Base-by-base conservation (phyloP, 106 monocot species). In the Dendrobium nobile region DNA sequence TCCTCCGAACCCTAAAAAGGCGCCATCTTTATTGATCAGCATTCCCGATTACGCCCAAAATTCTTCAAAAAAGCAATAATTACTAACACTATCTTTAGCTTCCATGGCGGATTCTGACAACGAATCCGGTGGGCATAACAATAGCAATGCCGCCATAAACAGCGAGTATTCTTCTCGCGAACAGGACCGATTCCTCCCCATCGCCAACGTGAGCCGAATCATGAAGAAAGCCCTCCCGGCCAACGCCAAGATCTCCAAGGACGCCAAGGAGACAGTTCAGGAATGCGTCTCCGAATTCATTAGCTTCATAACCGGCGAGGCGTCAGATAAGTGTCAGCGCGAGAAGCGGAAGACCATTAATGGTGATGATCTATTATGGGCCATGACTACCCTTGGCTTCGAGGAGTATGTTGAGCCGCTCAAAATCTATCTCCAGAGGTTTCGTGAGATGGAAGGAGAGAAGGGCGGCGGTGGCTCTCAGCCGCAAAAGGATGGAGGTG, bases 341-440 rank as follows among this genome's bases (percentile, higher is more conserved):
- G 88, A 88, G 88, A 88, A 88, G 85, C 79, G 88, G 26, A 88
- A 88, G 85, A 88, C 88, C 82, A 88, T 88, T 77, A 88, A 88
- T 82, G 88, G 88, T 56, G 92, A 93, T 67, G 92, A 93, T 77
- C 88, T 93, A 43, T 80, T 93, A 37, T 93, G 92, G 92, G 92
- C 92, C 61, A 93, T 93, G 92, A 88, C 92, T 27, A 90, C 90
- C 20, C 83, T 93, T 40, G 92, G 92, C 5, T 93, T 93, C 83
- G 92, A 90, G 59, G 88, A 93, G 45, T 93, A 93, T 74, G 85
- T 90, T 17, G 88, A 86, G 28, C 92, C 92, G 2, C 88, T 93
- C 68, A 93, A 93, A 83, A 77, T 80, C 13, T 92, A 90, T 75
- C 83, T 92, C 8, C 92, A 92, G 73, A 86, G 76, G 80, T 90